Conservation (phyloP, 441 rosid genomes). For the Lepidium campestre region DNA sequence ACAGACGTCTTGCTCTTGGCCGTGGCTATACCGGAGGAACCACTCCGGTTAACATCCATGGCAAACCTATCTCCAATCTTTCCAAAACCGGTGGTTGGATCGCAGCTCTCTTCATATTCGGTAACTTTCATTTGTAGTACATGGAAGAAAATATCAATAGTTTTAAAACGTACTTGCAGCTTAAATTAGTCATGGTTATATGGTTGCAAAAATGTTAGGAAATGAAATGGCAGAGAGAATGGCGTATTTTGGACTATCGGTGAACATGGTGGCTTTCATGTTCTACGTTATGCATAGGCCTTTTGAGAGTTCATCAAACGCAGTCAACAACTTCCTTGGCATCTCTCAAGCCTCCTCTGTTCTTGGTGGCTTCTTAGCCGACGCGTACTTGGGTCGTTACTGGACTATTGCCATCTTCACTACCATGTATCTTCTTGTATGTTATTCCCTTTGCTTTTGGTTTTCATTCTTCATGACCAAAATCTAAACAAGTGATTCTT, state of each 20-base stretch:
- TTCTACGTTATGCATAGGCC: slow-evolving; percentile 87
- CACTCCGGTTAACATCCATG: slow-evolving; percentile 73
- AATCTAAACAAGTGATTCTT: background rate
- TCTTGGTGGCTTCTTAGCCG: slow-evolving; percentile 89
- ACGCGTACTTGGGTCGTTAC: slow-evolving; percentile 90
- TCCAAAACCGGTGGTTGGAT: slow-evolving; percentile 91
- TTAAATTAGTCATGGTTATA: background rate
- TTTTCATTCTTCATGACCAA: background rate
- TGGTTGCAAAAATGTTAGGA: slow-evolving; percentile 40
- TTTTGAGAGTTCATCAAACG: slow-evolving; percentile 70
- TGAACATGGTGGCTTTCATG: slow-evolving; percentile 93
- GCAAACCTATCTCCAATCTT: slow-evolving; percentile 79
- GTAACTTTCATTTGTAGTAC: slow-evolving; percentile 28
- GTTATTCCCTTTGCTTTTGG: slow-evolving; percentile 4
- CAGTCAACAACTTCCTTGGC: slow-evolving; percentile 87
- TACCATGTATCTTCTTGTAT: slow-evolving; percentile 75
- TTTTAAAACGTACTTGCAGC: background rate
- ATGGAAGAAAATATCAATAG: background rate
- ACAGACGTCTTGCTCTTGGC: slow-evolving; percentile 67
- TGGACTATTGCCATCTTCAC: slow-evolving; percentile 94
- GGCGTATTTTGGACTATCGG: slow-evolving; percentile 91
- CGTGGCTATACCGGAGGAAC: slow-evolving; percentile 87
- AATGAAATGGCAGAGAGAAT: slow-evolving; percentile 98
- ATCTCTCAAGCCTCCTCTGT: slow-evolving; percentile 91
- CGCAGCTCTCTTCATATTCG: slow-evolving; percentile 89